Evolutionary conservation across 2,329 filamentous ascomycete species (phyloP).

Genomic region (Fusarium phyllophilum): DNA sequence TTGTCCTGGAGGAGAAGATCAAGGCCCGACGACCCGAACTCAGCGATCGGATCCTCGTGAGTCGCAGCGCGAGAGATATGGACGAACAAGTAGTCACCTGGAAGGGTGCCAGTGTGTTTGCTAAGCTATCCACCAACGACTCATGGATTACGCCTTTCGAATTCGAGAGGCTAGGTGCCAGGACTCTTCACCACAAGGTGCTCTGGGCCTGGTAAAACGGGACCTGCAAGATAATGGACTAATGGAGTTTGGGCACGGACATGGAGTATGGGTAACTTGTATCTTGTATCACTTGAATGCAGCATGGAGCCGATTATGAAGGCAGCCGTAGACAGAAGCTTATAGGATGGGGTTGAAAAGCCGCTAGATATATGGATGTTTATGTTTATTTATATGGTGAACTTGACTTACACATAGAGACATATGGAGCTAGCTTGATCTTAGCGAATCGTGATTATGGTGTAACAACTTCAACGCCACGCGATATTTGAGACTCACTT

Average conservation of each 20-base stretch:
- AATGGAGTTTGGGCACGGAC: conserved; percentile 38
- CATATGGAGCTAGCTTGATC: conserved; percentile 2
- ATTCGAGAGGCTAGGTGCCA: conserved; percentile 85
- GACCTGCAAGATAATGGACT: conserved; percentile 14
- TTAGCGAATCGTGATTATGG: not conserved
- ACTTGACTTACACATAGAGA: not conserved
- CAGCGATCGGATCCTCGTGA: conserved; percentile 69
- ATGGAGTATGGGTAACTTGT: conserved; percentile 39
- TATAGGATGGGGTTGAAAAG: conserved; percentile 13
- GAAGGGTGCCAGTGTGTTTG: conserved; percentile 98
- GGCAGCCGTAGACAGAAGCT: conserved; percentile 1
- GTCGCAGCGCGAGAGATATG: conserved; percentile 85
- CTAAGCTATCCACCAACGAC: conserved; percentile 90
- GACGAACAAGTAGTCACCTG: conserved; percentile 97
- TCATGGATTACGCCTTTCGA: conserved; percentile 91
- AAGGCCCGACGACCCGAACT: conserved; percentile 72
- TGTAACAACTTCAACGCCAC: not conserved
- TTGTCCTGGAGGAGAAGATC: conserved; percentile 84
- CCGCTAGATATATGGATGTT: conserved; percentile 2
- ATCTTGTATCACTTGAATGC: conserved; percentile 21
- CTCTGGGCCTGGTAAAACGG: conserved; percentile 66
- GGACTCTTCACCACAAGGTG: conserved; percentile 86
- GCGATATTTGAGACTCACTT: not conserved
- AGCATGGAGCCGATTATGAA: conserved; percentile 13
- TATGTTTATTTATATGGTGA: not conserved